Base-by-base conservation (phyloP, 371 early-diverging fungal species). In the Rhizomucor pusillus region DNA sequence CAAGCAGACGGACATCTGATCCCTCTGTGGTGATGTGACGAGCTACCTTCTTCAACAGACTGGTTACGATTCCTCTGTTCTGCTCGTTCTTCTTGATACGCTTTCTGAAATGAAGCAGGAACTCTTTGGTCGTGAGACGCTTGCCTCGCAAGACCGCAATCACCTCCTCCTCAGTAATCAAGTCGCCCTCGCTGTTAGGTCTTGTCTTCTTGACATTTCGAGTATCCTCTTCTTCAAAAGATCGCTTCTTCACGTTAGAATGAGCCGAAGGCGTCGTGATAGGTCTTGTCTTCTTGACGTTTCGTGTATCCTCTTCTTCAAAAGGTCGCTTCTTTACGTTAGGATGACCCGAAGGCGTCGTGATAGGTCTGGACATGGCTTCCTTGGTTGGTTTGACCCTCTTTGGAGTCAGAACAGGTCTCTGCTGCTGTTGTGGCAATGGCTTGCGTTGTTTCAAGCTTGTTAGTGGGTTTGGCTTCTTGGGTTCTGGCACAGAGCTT, bases 81-180 rank as follows among this genome's bases (percentile, higher is more conserved):
- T 73, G 70, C 1, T 72, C 71, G 36, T 88, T 82, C 46, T 75
- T 86, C 71, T 78, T 81, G 59, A 90, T 80, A 52, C 87, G 84
- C 54, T 72, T 81, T 50, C 85, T 80, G 66, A 90, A 76, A 16
- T 70, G 75, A 51, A 75, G 65, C 40, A 90, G 74, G 43, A 90
- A 77, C 34, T 87, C 88, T 56, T 85, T 85, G 35, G 86, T 84
- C 0, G 85, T 82, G 71, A 84, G 72, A 5, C 69, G 65, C 45
- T 67, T 77, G 47, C 75, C 81, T 50, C 86, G 81, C 9, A 86
- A 52, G 1, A 67, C 65, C 13, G 78, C 71, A 20, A 86, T 71
- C 0, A 90, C 85, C 63, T 90, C 90, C 24, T 78, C 73, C 52
- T 87, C 86, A 13, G 87, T 87, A 43, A 90, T 85, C 34, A 88